Evolutionary conservation across 2,329 filamentous ascomycete species (phyloP), one percentile per base, ranked within the genome.

Genomic region (Triangularia verruculosa): DNA sequence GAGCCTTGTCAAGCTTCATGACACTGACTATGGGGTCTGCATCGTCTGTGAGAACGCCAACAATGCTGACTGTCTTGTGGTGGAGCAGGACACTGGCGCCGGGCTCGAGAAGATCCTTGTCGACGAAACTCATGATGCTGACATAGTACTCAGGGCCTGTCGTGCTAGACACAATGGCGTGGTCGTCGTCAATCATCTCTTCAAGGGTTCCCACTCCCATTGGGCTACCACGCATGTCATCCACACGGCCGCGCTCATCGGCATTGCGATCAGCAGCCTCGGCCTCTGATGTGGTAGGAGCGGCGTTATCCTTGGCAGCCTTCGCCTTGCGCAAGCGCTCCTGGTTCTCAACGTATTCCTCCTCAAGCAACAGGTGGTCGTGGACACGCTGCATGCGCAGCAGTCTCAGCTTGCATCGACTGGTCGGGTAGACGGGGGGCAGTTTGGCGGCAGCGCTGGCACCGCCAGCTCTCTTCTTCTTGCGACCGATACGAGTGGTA

Each of bases 41-140:
- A 74, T 99, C 95, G 72, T 99, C 95, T 1, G 94, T 98, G 71
- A 99, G 81, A 20, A 99, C 95, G 77, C 96, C 95, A 28, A 99
- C 95, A 53, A 99, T 96, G 51, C 94, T 97, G 59, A 98, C 94
- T 60, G 91, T 96, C 82, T 99, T 99, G 79, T 99, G 95, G 74
- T 99, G 95, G 64, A 99, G 82, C 57, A 99, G 82, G 57, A 99
- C 95, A 72, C 93, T 97, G 17, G 95, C 93, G 66, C 96, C 96
- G 1, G 95, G 95, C 78, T 99, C 95, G 52, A 99, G 85, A 3
- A 99, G 86, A 74, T 99, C 95, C 80, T 99, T 99, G 83, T 99
- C 95, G 69, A 99, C 95, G 73, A 99, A 99, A 61, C 94, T 97
- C 95, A 98, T 98, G 85, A 99, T 99, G 71, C 93, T 97, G 70